Percentiles rank a stretch among this genome's conserved stretches.
Evolutionary conservation across 768 basidiomycete species (phyloP).

Genomic region (Agrocybe pediades): DNA sequence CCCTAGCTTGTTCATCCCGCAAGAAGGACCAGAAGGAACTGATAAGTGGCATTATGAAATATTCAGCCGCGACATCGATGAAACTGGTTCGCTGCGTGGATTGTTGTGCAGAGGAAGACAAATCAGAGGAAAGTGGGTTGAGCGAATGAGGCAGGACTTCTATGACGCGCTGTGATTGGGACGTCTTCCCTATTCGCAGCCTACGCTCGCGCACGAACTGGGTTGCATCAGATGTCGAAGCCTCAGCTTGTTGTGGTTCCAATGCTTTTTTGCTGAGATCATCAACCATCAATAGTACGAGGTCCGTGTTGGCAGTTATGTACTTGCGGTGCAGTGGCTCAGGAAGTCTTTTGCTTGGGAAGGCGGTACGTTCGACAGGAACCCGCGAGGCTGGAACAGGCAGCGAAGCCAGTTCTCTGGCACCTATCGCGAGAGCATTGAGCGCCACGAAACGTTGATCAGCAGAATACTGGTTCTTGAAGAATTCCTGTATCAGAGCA

Average conservation of each 20-base stretch:
- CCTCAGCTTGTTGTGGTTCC: constrained; percentile 56
- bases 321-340: constrained; percentile 71
- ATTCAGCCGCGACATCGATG: constrained; percentile 79
- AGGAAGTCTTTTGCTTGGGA: constrained; percentile 85
- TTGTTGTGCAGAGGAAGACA: neutral
- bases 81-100: constrained; percentile 37
- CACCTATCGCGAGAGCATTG: constrained; percentile 84
- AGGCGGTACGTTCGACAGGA: constrained; percentile 42
- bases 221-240: constrained; percentile 53
- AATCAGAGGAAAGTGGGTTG: constrained; percentile 16
- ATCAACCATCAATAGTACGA: constrained; percentile 62
- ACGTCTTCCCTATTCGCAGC: constrained; percentile 55
- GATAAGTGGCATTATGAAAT: constrained; percentile 87
- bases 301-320: constrained; percentile 37
- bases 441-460: constrained; percentile 85
- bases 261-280: constrained; percentile 65
- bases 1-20: constrained; percentile 78
- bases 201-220: constrained; percentile 73
- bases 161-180: constrained; percentile 38
- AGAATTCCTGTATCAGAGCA: constrained; percentile 87
- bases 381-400: constrained; percentile 36
- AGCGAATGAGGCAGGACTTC: constrained; percentile 34
- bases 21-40: constrained; percentile 96
- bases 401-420: constrained; percentile 72
- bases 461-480: constrained; percentile 89